phyloP scores from a whole-genome alignment of 805 yeast genomes.

The Hanseniaspora jakobsenii region DNA sequence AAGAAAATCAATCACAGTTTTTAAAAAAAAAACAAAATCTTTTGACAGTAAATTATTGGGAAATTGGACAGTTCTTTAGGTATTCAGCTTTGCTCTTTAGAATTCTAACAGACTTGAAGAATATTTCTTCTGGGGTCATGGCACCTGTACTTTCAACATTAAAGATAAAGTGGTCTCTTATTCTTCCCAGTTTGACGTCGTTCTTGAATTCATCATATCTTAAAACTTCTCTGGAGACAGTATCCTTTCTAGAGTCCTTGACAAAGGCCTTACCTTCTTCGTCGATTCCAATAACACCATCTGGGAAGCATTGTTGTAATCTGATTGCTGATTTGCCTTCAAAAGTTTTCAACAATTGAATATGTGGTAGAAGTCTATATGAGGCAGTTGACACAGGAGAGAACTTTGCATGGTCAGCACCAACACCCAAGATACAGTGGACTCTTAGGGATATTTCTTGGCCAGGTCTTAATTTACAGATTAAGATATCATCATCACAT shows the following conservation, averaged over 20 bases:
- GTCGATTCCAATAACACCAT: conserved; percentile 74
- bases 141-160: conserved; percentile 94
- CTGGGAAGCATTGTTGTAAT: conserved; percentile 83
- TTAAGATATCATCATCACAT: conserved; percentile 74
- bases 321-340: conserved; percentile 62
- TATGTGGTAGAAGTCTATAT: conserved; percentile 81
- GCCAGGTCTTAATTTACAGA: conserved; percentile 91
- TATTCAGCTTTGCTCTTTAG: conserved; percentile 75
- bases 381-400: conserved; percentile 97
- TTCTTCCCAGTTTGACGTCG: conserved; percentile 81
- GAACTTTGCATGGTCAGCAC: conserved; percentile 92
- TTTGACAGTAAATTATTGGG: conserved; percentile 35
- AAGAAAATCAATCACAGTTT: too few species aligned
- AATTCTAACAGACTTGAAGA: conserved; percentile 77
- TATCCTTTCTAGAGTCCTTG: conserved; percentile 83
- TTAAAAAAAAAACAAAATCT: too few species aligned
- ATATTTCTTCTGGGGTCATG: conserved; percentile 92
- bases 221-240: conserved; percentile 91
- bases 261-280: conserved; percentile 59
- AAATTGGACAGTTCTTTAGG: conserved; percentile 65
- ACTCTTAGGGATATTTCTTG: conserved; percentile 87
- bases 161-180: conserved; percentile 84
- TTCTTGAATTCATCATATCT: conserved; percentile 86
- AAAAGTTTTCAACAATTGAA: conserved; percentile 63
- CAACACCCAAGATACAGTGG: conserved; percentile 84